Percentiles rank a stretch among this genome's conserved stretches.
These are phyloP conservation scores for Neofusicoccum sp. DNA, from an alignment of 2,329 filamentous ascomycete genomes.

Conservation along the genomic window DNA sequence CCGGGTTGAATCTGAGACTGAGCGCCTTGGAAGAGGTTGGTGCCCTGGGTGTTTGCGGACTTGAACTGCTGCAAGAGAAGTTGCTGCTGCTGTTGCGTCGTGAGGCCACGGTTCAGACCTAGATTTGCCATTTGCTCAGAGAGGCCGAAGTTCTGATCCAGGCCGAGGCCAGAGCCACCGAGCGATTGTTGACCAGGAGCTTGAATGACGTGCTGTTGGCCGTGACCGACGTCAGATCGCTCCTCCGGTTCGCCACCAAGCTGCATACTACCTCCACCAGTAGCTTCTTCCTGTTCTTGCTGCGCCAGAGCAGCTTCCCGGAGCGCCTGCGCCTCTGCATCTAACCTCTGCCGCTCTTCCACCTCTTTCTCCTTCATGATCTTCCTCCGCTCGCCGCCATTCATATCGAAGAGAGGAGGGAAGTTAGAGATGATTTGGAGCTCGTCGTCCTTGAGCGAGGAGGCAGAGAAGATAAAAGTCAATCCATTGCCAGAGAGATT, in stretches of 20 bases:
- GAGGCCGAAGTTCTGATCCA: constrained; percentile 34
- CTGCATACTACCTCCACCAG: constrained; percentile 78
- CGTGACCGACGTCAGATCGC: constrained; percentile 58
- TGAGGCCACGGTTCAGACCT: constrained; percentile 65
- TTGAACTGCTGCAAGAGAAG: constrained; percentile 64
- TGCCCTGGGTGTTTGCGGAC: constrained; percentile 52
- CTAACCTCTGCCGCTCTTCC: constrained; percentile 55
- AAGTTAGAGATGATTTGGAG: constrained; percentile 55
- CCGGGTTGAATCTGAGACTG: constrained; percentile 42
- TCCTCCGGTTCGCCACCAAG: constrained; percentile 93
- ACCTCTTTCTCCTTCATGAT: constrained; percentile 66
- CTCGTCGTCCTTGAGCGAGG: constrained; percentile 45
- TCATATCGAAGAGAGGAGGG: constrained; percentile 78
- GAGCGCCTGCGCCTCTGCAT: constrained; percentile 55
- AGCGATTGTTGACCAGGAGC: constrained; percentile 70
- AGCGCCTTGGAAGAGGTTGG: constrained; percentile 46
- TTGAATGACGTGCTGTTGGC: constrained; percentile 66
- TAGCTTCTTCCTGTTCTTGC: constrained; percentile 70
- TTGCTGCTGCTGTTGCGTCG: constrained; percentile 71
- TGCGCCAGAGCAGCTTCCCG: constrained; percentile 39
- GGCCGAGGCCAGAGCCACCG: constrained; percentile 32
- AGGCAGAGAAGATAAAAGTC: constrained; percentile 53
- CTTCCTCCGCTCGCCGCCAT: constrained; percentile 78
- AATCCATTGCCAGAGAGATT: constrained; percentile 45
- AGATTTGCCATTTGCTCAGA: constrained; percentile 39